phyloP scores from a whole-genome alignment of 768 basidiomycete genomes.

The Lepiota brunneoincarnata region DNA sequence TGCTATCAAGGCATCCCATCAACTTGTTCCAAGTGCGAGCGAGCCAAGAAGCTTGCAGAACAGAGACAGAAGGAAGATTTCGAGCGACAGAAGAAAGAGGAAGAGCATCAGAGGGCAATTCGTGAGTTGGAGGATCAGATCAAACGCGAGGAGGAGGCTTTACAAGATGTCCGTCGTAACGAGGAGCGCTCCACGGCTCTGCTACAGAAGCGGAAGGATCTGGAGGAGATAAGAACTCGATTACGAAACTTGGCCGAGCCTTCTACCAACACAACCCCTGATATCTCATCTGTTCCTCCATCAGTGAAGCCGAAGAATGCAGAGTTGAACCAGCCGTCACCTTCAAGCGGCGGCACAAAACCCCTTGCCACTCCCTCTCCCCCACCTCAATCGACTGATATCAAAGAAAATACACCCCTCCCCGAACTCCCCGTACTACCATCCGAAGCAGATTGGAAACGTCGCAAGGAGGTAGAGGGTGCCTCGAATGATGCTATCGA shows the following conservation, averaged over 20 bases:
- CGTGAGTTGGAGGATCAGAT: slow-evolving; percentile 42
- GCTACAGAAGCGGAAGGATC: slow-evolving; percentile 42
- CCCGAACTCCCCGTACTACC: slow-evolving; percentile 21
- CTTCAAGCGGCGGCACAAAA: too few species aligned
- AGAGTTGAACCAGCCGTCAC: too few species aligned
- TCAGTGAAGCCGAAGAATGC: slow-evolving; percentile 4
- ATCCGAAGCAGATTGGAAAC: slow-evolving; percentile 50
- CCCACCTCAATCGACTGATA: background rate
- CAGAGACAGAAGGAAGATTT: slow-evolving; percentile 38
- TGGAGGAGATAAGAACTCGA: slow-evolving; percentile 20
- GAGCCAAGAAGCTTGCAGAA: slow-evolving; percentile 37
- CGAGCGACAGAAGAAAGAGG: slow-evolving; percentile 42
- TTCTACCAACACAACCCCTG: background rate
- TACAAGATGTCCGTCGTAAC: slow-evolving; percentile 33
- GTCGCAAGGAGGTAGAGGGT: slow-evolving; percentile 55
- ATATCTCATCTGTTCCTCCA: background rate
- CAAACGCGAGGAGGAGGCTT: slow-evolving; percentile 34
- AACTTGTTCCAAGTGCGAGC: slow-evolving; percentile 47
- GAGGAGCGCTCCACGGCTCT: slow-evolving; percentile 34
- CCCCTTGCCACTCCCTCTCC: background rate
- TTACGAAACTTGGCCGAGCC: background rate
- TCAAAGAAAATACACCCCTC: background rate
- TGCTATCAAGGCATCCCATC: slow-evolving; percentile 38
- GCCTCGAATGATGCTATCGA: slow-evolving; percentile 54
- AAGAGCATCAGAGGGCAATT: slow-evolving; percentile 38